Evolutionary conservation across 2,329 filamentous ascomycete species (phyloP).

Genomic region (Fusarium subglutinans): DNA sequence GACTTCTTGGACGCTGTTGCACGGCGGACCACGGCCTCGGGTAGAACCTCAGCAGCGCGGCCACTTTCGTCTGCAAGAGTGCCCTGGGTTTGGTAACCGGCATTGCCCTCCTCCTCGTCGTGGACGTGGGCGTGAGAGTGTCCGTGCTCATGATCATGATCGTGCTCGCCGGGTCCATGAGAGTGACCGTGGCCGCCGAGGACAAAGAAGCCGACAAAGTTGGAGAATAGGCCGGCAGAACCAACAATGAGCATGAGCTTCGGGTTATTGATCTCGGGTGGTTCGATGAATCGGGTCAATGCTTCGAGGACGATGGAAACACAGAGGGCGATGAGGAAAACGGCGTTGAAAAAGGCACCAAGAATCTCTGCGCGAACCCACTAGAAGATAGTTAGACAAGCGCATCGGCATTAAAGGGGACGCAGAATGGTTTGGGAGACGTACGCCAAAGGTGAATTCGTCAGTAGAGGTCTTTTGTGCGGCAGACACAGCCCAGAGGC

Average conservation of each 20-base stretch:
- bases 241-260: constrained; percentile 91
- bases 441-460: constrained; percentile 92
- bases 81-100: constrained; percentile 50
- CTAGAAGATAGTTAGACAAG: constrained; percentile 55
- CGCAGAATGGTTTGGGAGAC: constrained; percentile 46
- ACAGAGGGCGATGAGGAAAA: constrained; percentile 96
- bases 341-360: constrained; percentile 95
- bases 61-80: constrained; percentile 65
- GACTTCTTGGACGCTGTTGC: constrained; percentile 46
- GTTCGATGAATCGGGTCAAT: constrained; percentile 89
- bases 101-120: constrained; percentile 63
- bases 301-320: constrained; percentile 97
- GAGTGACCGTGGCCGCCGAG: constrained; percentile 94
- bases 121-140: constrained; percentile 48
- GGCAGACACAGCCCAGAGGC: constrained; percentile 93
- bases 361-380: constrained; percentile 98
- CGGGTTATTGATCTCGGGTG: constrained; percentile 86
- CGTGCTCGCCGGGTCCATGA: constrained; percentile 69
- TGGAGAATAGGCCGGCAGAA: constrained; percentile 84
- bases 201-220: constrained; percentile 87
- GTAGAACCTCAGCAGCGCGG: constrained; percentile 68
- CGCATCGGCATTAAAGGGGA: background rate
- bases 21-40: constrained; percentile 68
- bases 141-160: constrained; percentile 53
- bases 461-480: constrained; percentile 87